Evolutionary conservation across 768 basidiomycete species (phyloP), one percentile per base, ranked within the genome.

Genomic region (Mrakia gelida): DNA sequence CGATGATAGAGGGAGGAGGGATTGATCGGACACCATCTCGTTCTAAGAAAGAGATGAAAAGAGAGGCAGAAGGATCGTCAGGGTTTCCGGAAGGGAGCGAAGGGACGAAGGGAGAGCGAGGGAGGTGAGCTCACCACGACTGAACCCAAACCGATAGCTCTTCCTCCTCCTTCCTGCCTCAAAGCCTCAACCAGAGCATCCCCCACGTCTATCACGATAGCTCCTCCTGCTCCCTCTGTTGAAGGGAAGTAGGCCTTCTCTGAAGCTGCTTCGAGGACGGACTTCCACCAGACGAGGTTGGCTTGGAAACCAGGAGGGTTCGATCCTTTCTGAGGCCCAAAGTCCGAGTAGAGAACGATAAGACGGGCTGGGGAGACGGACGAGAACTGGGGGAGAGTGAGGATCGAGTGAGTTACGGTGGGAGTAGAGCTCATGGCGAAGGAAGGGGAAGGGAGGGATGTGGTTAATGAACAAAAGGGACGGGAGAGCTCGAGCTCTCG

Each of bases 251-350:
- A 85, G 1, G 91, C 91, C 34, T 85, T 86, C 74, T 86, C 82
- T n/a, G 91, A 88, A 56, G 91, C 82, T 23, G 86, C 86, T 80
- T 91, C 88, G 13, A 94, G 86, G 0, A 89, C 88, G 65, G 86
- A 85, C 49, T 88, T 89, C 95, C 95, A 98, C 95, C 95, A 98
- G 75, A 91, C 89, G 43, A 94, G 86, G 82, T 92, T 92, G 16
- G 92, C 89, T 71, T 89, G 85, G 83, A 91, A 97, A 6, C 92
- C 90, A 2, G 91, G 88, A 0, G 93, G 92, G 83, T 98, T 95
- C 1, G 93, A 91, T 70, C 89, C 86, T 81, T 91, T 92, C 85
- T 95, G 93, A 18, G 90, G 87, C 0, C 92, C 89, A 77, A 95
- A 90, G 82, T 95, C 94, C 11, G 94, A 92, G 85, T 95, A 98